Base-by-base conservation (phyloP, 176 grass and related monocot species). In the Alopecurus myosuroides region DNA sequence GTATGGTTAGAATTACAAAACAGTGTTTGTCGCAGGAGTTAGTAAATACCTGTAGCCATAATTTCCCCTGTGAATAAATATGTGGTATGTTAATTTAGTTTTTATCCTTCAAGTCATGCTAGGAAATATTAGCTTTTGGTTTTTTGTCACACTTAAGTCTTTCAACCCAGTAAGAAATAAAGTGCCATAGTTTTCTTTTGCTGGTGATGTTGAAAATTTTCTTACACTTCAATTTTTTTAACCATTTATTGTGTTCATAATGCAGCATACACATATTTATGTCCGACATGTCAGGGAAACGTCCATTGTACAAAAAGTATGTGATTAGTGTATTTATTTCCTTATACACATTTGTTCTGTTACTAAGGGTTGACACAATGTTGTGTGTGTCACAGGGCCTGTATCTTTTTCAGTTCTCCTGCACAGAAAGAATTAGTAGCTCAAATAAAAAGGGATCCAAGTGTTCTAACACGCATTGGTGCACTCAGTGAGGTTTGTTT, bases 261-360 rank as follows among this genome's bases (percentile, higher is more conserved):
- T 97, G 86, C 86, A 97, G 94, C 68, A 70, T 94, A 85, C 30
- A 46, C 15, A 85, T 92, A 85, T 97, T 97, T 78, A 73, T 97
- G 86, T 90, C 92, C 0, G 90, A 97, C 65, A 97, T 97, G 94
- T 92, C 94, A 48, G 94, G 94, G 77, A 94, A 77, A 90, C 88
- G 34, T 76, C 81, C 94, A 62, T 78, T 97, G 77, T 97, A 97
- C 80, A 97, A 92, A 72, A 97, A 97, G 94, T 97, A 97, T 85
- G 94, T 90, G 45, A 45, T 55, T 49, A 55, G 79, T 53, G 20
- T 9, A 67, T 49, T 36, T 68, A 56, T 70, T 87, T 87, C 52
- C 68, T 48, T 85, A 49, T 23, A 4, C 25, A 65, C 61, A 81
- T 84, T 15, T 74, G 60, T 74, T 78, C 13, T 74, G n/a, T 74